Base-by-base conservation (phyloP, 2,329 filamentous ascomycete species). In the Rhynchosporium agropyri region DNA sequence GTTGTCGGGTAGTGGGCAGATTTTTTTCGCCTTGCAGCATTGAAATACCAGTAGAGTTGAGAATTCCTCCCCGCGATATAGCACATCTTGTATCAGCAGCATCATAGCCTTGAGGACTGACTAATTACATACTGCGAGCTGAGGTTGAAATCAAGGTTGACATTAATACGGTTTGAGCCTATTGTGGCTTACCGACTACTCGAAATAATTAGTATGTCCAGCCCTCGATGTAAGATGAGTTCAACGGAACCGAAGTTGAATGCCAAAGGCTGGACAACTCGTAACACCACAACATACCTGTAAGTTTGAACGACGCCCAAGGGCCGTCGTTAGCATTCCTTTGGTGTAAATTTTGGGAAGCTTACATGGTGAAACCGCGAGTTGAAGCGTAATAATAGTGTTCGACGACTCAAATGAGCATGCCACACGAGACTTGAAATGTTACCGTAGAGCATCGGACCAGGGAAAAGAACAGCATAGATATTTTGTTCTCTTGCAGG, bases 241-340 rank as follows among this genome's bases (percentile, higher is more conserved):
- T 20, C 20, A 20, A 20, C 20, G 20, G 20, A 20, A 20, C 20
- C 20, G 20, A 20, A 20, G 20, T 20, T 20, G 20, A 20, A 20
- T 20, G 20, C 20, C 20, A 20, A 20, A 20, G 20, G 20, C 20
- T 20, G 20, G 20, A 20, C 20, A 20, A 20, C 20, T 20, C 20
- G 20, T 20, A 20, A 20, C 20, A 20, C 20, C 20, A 20, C 20
- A 20, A 20, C 20, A 20, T 20, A 20, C 20, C 20, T 71, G 77
- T 82, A 61, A 92, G 77, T 12, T 78, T 79, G 67, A 90, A 86
- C 5, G 87, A 84, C 10, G 88, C 91, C 89, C 89, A 92, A 64
- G 82, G 82, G 4, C 88, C 88, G 72, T 90, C 88, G 66, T 83
- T 81, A 46, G 85, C 85, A 65, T 83, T 79, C 84, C 84, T 62